Base-by-base conservation (phyloP, 345 rosid species). In the Corymbia maculata region DNA sequence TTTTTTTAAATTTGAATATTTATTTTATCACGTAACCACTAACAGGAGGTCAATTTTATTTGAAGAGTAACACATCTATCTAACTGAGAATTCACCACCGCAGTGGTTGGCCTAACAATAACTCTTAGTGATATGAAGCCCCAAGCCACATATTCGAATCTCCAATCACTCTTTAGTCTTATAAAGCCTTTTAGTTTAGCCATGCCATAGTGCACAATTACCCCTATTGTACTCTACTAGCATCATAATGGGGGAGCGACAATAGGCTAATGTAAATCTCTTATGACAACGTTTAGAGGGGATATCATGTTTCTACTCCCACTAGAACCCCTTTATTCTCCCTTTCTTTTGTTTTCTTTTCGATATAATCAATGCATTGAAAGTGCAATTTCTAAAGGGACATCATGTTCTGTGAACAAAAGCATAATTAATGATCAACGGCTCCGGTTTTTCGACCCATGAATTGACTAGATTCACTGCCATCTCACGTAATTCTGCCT, bases 321-420 rank as follows among this genome's bases (percentile, higher is more conserved):
- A 0, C 1, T 59, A 59, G 26, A 24, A 59, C 0, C 3, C 0
- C 3, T 59, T 59, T 26, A 59, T 59, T 11, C 66, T 59, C 66
- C 66, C 14, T 59, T 59, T 59, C 66, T 59, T 59, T 59, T 26
- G 66, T 59, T 24, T 57, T 26, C 66, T 26, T 59, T 59, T 59
- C 24, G 24, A 13, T n/a, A 59, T 59, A 28, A 26, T 26, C 66
- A 59, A 2, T 59, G 30, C 66, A 59, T 26, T 26, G 66, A 10
- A 59, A 59, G 30, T 24, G 66, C 66, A 26, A 13, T 26, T 59
- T 59, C 66, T n/a, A 59, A 59, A 59, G 66, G 66, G 66, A 59
- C 10, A 26, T 59, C 66, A 5, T 59, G 66, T 59, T 10, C 9
- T 49, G 50, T 49, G 7, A 49, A 49, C 50, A 49, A 49, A 49